Evolutionary conservation across 352 stramenopile genomes (phyloP).

Genomic region (Globisporangium megalacanthum): DNA sequence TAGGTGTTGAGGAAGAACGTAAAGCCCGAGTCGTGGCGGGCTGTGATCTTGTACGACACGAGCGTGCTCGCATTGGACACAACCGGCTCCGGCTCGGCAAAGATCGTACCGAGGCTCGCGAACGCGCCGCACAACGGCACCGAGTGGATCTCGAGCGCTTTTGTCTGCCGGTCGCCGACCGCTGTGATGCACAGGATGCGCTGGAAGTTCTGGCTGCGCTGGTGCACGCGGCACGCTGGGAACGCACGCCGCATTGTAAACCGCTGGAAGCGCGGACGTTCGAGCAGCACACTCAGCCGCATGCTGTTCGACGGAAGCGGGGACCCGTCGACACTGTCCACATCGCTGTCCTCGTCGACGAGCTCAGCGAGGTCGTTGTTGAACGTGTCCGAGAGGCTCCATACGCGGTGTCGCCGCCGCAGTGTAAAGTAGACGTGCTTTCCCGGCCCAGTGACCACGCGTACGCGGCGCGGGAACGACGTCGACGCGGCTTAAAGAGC

Average conservation of each 20-base stretch:
- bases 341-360: slow-evolving; percentile 4
- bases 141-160: slow-evolving; percentile 9
- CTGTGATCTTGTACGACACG: slow-evolving; percentile 17
- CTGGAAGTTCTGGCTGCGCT: slow-evolving; percentile 19
- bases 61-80: slow-evolving; percentile 1
- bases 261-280: slow-evolving; percentile 6
- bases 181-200: slow-evolving; percentile 17
- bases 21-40: slow-evolving; percentile 15
- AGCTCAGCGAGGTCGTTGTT: slow-evolving; percentile 18
- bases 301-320: background rate
- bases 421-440: slow-evolving; percentile 18
- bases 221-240: slow-evolving; percentile 20
- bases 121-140: slow-evolving; percentile 17
- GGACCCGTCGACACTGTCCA: background rate
- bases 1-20: slow-evolving; percentile 23
- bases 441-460: slow-evolving; percentile 12
- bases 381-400: slow-evolving; percentile 16
- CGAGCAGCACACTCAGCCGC: background rate
- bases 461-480: slow-evolving; percentile 15
- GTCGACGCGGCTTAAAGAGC: slow-evolving; percentile 9
- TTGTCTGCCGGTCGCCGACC: slow-evolving; percentile 9
- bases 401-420: slow-evolving; percentile 12
- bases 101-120: slow-evolving; percentile 14
- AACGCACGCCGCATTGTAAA: slow-evolving; percentile 18
- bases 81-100: slow-evolving; percentile 6